Evolutionary conservation across 768 basidiomycete genomes (phyloP).

Genomic region (Terana coerulea): DNA sequence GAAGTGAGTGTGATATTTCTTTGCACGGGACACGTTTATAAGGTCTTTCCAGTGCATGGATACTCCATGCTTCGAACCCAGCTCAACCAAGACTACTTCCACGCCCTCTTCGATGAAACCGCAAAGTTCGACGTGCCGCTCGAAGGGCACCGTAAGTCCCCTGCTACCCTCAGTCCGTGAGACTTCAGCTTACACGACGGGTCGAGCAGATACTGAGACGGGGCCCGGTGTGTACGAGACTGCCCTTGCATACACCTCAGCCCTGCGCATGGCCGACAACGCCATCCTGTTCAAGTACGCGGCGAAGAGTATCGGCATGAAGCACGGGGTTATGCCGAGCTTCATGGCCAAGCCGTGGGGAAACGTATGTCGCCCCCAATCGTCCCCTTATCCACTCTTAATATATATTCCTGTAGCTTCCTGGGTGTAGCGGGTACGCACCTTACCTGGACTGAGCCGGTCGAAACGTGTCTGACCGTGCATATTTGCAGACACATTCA

Average conservation of each 20-base stretch:
- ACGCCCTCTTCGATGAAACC: slow-evolving; percentile 78
- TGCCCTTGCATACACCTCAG: slow-evolving; percentile 80
- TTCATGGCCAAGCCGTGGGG: slow-evolving; percentile 99
- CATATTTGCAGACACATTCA: slow-evolving; percentile 70
- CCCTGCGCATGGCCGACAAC: slow-evolving; percentile 83
- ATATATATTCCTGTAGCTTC: slow-evolving; percentile 49
- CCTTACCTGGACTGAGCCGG: background rate
- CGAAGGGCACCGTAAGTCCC: slow-evolving; percentile 75
- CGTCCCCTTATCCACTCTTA: background rate
- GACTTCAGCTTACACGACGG: background rate
- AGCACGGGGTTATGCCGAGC: slow-evolving; percentile 83
- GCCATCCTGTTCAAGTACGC: slow-evolving; percentile 90
- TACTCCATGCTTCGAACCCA: slow-evolving; percentile 92
- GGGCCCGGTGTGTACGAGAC: slow-evolving; percentile 88
- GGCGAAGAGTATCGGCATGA: slow-evolving; percentile 90
- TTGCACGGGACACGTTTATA: background rate
- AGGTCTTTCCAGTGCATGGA: slow-evolving; percentile 73
- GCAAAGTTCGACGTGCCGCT: slow-evolving; percentile 70
- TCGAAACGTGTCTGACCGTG: background rate
- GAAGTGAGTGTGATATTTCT: slow-evolving; percentile 61
- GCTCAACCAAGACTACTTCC: slow-evolving; percentile 85
- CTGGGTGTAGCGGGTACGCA: slow-evolving; percentile 88
- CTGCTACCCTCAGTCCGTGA: background rate
- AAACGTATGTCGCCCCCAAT: slow-evolving; percentile 50
- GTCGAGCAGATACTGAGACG: slow-evolving; percentile 76